Conservation (phyloP, 2,329 filamentous ascomycete species). For the Diaporthe sp. region DNA sequence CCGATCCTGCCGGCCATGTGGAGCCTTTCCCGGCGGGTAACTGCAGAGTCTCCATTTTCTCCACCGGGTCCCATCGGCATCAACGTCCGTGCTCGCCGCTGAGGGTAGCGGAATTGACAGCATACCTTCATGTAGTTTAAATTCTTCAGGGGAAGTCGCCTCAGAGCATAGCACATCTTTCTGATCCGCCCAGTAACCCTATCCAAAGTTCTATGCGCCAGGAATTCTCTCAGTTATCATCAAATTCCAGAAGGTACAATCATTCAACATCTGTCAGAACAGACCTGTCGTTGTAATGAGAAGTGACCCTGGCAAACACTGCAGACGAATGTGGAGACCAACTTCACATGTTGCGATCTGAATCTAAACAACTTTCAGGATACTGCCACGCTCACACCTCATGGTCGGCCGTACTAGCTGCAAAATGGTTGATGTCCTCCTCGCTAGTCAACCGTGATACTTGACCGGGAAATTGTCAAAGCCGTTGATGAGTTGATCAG, state of each 20-base stretch:
- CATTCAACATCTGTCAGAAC: neutral
- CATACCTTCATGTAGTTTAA: neutral
- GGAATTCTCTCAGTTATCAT: neutral
- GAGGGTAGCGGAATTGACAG: neutral
- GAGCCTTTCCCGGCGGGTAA: neutral
- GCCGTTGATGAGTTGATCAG: neutral
- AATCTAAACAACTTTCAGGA: too few relatives aligned
- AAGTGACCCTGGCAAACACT: neutral
- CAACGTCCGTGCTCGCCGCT: neutral
- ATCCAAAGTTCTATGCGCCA: neutral
- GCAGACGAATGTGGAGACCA: too few relatives aligned
- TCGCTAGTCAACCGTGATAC: neutral
- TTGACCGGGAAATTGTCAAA: neutral
- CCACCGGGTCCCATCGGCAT: slow-evolving; percentile 4
- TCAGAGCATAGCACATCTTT: neutral
- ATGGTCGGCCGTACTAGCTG: too few relatives aligned
- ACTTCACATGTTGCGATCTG: too few relatives aligned
- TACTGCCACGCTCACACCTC: too few relatives aligned
- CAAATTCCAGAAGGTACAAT: neutral
- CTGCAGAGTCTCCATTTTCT: slow-evolving; percentile 16
- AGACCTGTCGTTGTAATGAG: neutral
- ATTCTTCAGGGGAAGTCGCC: neutral
- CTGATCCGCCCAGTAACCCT: neutral
- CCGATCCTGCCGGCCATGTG: slow-evolving; percentile 11
- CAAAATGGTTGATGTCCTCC: too few relatives aligned